Conservation (phyloP, 768 basidiomycete genomes). For the Leccinum olivaceopallidum region DNA sequence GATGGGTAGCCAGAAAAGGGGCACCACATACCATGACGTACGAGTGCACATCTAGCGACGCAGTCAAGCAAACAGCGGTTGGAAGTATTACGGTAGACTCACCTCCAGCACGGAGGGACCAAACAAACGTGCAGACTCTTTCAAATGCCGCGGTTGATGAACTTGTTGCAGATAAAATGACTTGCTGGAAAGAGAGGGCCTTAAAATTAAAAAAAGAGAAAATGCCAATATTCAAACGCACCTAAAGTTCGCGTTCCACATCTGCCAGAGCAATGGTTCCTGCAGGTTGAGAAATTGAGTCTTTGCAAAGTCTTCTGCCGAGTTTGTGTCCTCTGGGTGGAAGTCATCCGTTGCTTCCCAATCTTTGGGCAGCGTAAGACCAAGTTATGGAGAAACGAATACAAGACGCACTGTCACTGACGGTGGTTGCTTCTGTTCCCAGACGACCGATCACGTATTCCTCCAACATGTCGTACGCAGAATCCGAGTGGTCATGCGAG, state of each 20-base stretch:
- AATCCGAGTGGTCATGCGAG: slow-evolving; percentile 88
- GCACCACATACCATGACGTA: slow-evolving; percentile 94
- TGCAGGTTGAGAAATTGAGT: slow-evolving; percentile 91
- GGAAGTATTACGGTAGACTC: slow-evolving; percentile 13
- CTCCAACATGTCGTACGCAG: slow-evolving; percentile 89
- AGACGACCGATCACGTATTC: slow-evolving; percentile 86
- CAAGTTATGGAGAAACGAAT: background rate
- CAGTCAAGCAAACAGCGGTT: background rate
- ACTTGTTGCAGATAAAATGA: slow-evolving; percentile 95
- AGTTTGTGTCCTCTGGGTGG: slow-evolving; percentile 87
- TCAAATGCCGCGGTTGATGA: slow-evolving; percentile 90
- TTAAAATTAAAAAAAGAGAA: background rate
- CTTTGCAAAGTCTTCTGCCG: slow-evolving; percentile 77
- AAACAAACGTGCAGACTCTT: slow-evolving; percentile 85
- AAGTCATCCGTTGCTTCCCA: slow-evolving; percentile 92
- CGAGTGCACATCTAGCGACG: slow-evolving; percentile 68
- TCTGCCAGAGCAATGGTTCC: slow-evolving; percentile 80
- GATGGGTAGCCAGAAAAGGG: slow-evolving; percentile 90
- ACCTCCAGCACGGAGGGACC: slow-evolving; percentile 82
- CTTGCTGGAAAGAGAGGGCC: slow-evolving; percentile 54
- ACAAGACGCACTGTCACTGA: slow-evolving; percentile 70
- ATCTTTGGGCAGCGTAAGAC: slow-evolving; percentile 44
- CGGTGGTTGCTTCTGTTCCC: slow-evolving; percentile 70
- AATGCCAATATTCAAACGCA: slow-evolving; percentile 28
- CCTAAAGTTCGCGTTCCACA: slow-evolving; percentile 88